Conservation (phyloP, 2,329 filamentous ascomycete genomes). For the Talaromyces sp. region DNA sequence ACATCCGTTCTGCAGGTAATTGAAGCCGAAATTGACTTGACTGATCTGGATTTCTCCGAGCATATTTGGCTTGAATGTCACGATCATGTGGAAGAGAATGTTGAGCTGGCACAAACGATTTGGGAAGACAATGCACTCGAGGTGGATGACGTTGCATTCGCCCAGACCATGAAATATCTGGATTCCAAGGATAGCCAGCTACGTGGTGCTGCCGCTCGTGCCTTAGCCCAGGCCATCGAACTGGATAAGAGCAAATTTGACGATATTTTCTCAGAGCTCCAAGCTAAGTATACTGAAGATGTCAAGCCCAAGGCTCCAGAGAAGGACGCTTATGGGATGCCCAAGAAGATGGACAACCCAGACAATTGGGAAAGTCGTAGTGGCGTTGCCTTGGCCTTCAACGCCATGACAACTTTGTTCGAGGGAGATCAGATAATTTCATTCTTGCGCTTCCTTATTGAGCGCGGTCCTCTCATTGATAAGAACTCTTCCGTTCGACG, state of each 20-base stretch:
- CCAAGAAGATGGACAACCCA: slow-evolving; percentile 79
- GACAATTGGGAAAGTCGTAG: slow-evolving; percentile 93
- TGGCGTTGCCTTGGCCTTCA: slow-evolving; percentile 85
- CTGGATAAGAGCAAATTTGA: slow-evolving; percentile 63
- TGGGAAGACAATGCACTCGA: slow-evolving; percentile 92
- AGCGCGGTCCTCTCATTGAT: slow-evolving; percentile 84
- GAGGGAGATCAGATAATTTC: slow-evolving; percentile 69
- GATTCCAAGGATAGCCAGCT: slow-evolving; percentile 79
- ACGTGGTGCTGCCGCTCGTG: slow-evolving; percentile 77
- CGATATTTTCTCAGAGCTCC: slow-evolving; percentile 65
- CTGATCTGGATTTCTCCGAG: slow-evolving; percentile 79
- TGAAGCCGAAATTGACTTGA: slow-evolving; percentile 88
- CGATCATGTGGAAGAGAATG: slow-evolving; percentile 86
- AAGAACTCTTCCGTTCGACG: slow-evolving; percentile 73
- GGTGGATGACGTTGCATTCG: slow-evolving; percentile 65
- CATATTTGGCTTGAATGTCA: slow-evolving; percentile 94
- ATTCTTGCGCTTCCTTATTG: slow-evolving; percentile 84
- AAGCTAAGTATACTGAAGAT: slow-evolving; percentile 73
- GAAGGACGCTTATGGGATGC: slow-evolving; percentile 93
- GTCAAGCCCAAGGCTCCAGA: slow-evolving; percentile 81
- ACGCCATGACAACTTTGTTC: slow-evolving; percentile 74
- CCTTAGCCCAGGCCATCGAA: slow-evolving; percentile 73
- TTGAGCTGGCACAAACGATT: slow-evolving; percentile 78
- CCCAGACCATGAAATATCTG: slow-evolving; percentile 74
- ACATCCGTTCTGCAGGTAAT: slow-evolving; percentile 86